Evolutionary conservation across 441 rosid genomes (phyloP), one percentile per base, ranked within the genome.

Genomic region (Macaranga tanarius): DNA sequence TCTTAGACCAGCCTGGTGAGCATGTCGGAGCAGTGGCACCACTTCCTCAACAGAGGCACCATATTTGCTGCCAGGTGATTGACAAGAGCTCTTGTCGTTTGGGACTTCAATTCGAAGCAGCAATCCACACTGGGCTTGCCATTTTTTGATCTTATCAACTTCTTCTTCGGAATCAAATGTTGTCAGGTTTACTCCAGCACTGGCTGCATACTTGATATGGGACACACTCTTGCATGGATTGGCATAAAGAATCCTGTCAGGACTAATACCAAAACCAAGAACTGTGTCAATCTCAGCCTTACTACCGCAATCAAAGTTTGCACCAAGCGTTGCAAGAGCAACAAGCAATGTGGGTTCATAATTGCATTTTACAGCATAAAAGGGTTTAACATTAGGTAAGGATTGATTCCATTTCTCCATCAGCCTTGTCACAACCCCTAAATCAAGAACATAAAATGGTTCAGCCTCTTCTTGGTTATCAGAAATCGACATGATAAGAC

Each of bases 81-180:
- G 38, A n/a, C 62, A 50, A 2, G 74, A 63, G 5, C 25, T 44
- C 12, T n/a, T 15, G 10, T 72, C 56, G 2, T 61, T 50, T 11
- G 58, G 66, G 4, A 40, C 65, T 56, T 73, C 58, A 4, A 73
- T 40, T 7, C 73, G 60, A 10, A 62, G 56, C 20, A 77, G 44
- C 25, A 77, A 47, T 2, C 25, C 47, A 19, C 62, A 77, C 20
- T 62, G 26, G 1, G 76, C 66, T 28, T 77, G 80, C 70, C 76
- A 72, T 47, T 67, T 77, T 10, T 34, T 40, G 9, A 77, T 77
- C 42, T 73, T 73, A 13, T 77, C 65, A 26, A 77, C 62, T 17
- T 77, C 73, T 31, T 56, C 61, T 13, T 25, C 25, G n/a, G 80
- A 77, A 63, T 77, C 80, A 57, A 72, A 77, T 1, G 70, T 67